phyloP scores from a whole-genome alignment of 164 flowering plant genomes.

The Tinospora cordifolia region DNA sequence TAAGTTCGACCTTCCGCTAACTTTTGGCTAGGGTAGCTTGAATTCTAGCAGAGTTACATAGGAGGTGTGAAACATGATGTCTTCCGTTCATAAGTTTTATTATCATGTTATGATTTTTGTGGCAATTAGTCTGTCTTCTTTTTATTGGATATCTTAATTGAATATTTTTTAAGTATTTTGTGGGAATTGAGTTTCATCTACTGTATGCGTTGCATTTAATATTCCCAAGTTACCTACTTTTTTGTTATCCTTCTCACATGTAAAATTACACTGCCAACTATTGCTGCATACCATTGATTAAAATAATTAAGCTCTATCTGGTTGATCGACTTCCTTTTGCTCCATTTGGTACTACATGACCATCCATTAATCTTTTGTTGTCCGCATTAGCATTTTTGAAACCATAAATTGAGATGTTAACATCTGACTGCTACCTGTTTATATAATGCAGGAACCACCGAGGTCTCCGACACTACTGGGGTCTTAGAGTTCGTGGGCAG shows the following conservation, averaged over 20 bases:
- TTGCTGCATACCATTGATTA: no score
- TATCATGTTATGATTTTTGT: no score
- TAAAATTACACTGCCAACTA: no score
- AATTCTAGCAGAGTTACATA: background rate
- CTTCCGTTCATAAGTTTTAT: no score
- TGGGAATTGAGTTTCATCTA: no score
- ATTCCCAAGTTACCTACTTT: no score
- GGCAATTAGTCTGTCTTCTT: no score
- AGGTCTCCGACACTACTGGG: constrained; percentile 68
- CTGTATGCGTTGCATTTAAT: no score
- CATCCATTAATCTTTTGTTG: background rate
- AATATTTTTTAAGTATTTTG: no score
- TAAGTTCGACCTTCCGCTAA: background rate
- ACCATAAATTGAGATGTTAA: background rate
- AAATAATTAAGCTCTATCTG: no score
- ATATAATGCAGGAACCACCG: constrained; percentile 42
- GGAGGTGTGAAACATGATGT: constrained; percentile 8
- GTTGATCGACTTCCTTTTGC: background rate
- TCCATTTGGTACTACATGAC: background rate
- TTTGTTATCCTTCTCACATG: no score
- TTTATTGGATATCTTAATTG: no score
- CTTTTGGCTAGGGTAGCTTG: background rate
- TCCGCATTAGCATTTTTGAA: background rate
- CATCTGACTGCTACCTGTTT: background rate
- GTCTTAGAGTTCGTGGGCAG: constrained; percentile 66